Evolutionary conservation across 2,329 filamentous ascomycete genomes (phyloP), one percentile per base, ranked within the genome.

Genomic region (Apiospora kogelbergensis): DNA sequence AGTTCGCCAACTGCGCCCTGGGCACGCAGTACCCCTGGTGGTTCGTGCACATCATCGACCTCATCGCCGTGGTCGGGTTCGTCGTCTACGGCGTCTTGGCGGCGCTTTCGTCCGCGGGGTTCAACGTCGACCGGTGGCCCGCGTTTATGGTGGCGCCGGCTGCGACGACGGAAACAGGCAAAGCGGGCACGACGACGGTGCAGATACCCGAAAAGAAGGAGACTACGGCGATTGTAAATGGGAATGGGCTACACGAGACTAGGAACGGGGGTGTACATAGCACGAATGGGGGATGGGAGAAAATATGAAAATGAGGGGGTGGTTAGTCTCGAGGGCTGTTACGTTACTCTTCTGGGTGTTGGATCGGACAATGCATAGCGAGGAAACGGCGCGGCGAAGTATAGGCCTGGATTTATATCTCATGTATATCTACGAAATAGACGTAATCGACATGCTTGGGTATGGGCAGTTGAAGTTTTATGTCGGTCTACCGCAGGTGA

Each of bases 21-120:
- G 96, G 96, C 0, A 89, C 90, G 30, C 95, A 98, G 84, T 94
- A 97, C 82, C 86, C 95, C 67, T 99, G 96, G 96, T 99, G 96
- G 96, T 85, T 88, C 5, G 89, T 96, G 6, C 95, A 98, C 83
- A 85, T 95, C 63, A 70, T 94, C 42, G 91, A 94, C 76, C 72
- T 94, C 9, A 75, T 84, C 68, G 80, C 82, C 1, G 45, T 84
- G 2, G 63, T 82, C 6, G 76, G 74, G 17, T 70, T 78, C 0
- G 24, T 78, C 2, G 71, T 72, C 6, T 80, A 80, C 66, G 75
- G 70, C 6, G 68, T 72, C 20, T 68, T 79, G 41, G 70, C 10
- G 24, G 33, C 6, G 40, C 42, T 65, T 20, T 30, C 63, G 3
- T 40, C 69, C 15, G 64, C 67, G 7, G 69, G 69, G 2, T 40